Conservation (phyloP, 2,329 filamentous ascomycete species). For the Neofusicoccum parvum region DNA sequence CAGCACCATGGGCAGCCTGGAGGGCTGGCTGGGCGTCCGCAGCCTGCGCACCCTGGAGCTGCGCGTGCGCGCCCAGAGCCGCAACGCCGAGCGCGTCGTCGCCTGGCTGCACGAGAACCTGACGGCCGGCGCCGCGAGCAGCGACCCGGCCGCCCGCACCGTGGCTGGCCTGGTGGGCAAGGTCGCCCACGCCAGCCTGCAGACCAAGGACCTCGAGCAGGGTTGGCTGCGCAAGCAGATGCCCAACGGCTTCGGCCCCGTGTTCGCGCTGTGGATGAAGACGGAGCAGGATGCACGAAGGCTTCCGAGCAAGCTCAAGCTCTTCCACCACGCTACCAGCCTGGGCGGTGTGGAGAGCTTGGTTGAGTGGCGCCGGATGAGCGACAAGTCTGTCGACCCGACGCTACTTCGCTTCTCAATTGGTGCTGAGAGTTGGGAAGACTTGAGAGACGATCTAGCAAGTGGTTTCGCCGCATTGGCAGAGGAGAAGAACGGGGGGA, state of each 20-base stretch:
- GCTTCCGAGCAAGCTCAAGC: slow-evolving; percentile 74
- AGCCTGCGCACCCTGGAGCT: slow-evolving; percentile 85
- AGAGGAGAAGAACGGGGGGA: slow-evolving; percentile 3
- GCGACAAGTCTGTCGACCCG: slow-evolving; percentile 71
- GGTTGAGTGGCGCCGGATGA: slow-evolving; percentile 96
- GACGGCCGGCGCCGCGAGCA: not conserved
- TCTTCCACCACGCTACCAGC: slow-evolving; percentile 95
- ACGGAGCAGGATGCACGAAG: slow-evolving; percentile 62
- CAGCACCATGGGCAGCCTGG: slow-evolving; percentile 82
- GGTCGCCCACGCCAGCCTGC: slow-evolving; percentile 72
- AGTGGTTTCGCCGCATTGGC: slow-evolving; percentile 29
- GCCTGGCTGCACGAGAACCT: slow-evolving; percentile 66
- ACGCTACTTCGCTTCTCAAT: slow-evolving; percentile 78
- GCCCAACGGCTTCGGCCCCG: slow-evolving; percentile 86
- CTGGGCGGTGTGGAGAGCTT: slow-evolving; percentile 91
- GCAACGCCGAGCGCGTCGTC: slow-evolving; percentile 70
- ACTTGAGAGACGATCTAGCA: slow-evolving; percentile 73
- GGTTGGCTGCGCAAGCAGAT: slow-evolving; percentile 82
- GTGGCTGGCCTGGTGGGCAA: slow-evolving; percentile 54
- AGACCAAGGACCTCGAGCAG: slow-evolving; percentile 56
- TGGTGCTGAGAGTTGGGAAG: slow-evolving; percentile 84
- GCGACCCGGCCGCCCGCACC: slow-evolving; percentile 33
- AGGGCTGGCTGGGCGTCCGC: slow-evolving; percentile 88
- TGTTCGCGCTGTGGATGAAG: slow-evolving; percentile 75
- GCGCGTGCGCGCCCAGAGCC: slow-evolving; percentile 75